Base-by-base conservation (phyloP, 345 rosid species). In the Camelina neglecta region DNA sequence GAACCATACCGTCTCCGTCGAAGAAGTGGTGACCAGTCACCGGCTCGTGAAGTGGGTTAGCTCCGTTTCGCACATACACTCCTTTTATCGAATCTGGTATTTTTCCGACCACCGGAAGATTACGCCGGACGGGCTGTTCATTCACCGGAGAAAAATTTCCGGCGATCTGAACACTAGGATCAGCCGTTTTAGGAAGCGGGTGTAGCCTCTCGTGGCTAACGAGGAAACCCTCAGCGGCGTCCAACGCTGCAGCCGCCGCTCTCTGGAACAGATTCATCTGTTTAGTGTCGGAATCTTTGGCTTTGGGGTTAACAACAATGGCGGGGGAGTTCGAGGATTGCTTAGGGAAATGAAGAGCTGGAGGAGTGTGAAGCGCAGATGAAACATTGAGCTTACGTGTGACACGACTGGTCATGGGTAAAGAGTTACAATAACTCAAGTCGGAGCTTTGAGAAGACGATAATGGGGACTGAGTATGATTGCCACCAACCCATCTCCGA, bases 1-100 rank as follows among this genome's bases (percentile, higher is more conserved):
- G 97, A 61, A 92, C 87, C 97, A 92, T 92, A 18, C 97, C 96
- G 59, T 92, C 96, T 4, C 97, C 97, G 54, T 90, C 97, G 49
- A 92, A 92, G 65, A 92, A 83, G 81, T 92, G 97, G 81, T 92
- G 97, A 13, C 97, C 96, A 4, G 94, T 85, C 12, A 89, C 87
- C 2, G 96, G 97, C 51, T 87, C 89, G 73, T 88, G 89, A 60
- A 88, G 93, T 2, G 97, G 97, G 69, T 90, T 92, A 7, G 97
- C 96, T 21, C 97, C 97, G 85, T 92, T 92, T 8, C 97, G 71
- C 3, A 87, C 87, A 41, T 90, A 92, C 23, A 82, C 89, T 8
- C 97, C 97, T 38, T 74, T 79, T n/a, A 92, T 85, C 26, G 87
- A 83, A 2, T 85, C 84, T 0, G 97, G 96, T 65, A 92, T 84